Evolutionary conservation across 805 yeast genomes (phyloP).

Genomic region (Lachancea fermentati): DNA sequence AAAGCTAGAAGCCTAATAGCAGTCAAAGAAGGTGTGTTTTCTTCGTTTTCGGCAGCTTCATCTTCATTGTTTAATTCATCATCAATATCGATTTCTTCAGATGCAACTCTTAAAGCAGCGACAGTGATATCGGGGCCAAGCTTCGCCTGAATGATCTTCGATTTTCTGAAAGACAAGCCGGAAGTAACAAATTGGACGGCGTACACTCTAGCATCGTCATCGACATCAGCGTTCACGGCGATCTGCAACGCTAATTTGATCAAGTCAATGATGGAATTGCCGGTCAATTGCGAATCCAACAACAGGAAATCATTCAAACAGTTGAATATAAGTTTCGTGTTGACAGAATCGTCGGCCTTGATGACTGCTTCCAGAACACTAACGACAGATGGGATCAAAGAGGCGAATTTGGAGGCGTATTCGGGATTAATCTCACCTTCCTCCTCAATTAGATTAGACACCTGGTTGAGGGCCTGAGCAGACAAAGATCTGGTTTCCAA

Average conservation of each 20-base stretch:
- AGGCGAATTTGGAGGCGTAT: constrained; percentile 49
- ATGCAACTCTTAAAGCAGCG: constrained; percentile 68
- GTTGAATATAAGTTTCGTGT: constrained; percentile 72
- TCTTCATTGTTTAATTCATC: constrained; percentile 72
- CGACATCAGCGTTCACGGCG: constrained; percentile 57
- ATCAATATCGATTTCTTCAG: constrained; percentile 76
- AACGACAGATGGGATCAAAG: constrained; percentile 73
- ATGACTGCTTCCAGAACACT: constrained; percentile 73
- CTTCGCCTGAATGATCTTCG: constrained; percentile 72
- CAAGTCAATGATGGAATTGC: constrained; percentile 65
- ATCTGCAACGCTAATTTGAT: constrained; percentile 72
- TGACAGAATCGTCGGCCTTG: constrained; percentile 61
- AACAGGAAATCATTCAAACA: constrained; percentile 75
- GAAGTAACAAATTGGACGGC: constrained; percentile 82
- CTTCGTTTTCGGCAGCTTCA: constrained; percentile 92
- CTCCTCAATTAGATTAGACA: constrained; percentile 63
- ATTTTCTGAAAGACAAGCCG: constrained; percentile 71
- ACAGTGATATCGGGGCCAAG: constrained; percentile 76
- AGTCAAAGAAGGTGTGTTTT: constrained; percentile 68
- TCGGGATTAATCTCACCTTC: constrained; percentile 43
- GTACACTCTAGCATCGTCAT: constrained; percentile 76
- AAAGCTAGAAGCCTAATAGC: constrained; percentile 76
- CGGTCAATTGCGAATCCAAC: constrained; percentile 71
- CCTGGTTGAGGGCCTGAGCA: constrained; percentile 66
- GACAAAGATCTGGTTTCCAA: constrained; percentile 76